A percentile compares a stretch with the other conserved stretches of the same genome.
phyloP scores from a whole-genome alignment of 306 rosid species.

The Sophora flavescens region DNA sequence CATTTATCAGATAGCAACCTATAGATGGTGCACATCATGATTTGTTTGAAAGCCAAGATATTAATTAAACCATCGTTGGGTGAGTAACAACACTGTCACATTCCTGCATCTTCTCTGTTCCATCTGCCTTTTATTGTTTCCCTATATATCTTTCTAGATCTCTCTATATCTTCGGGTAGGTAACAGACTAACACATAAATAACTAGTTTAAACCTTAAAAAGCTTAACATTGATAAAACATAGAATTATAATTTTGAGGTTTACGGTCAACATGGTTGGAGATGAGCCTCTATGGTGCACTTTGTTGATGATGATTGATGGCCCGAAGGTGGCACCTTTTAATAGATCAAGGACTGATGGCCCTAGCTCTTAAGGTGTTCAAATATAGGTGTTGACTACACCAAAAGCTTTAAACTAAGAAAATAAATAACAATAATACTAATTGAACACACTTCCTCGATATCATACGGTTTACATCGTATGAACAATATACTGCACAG shows the following conservation, averaged over 20 bases:
- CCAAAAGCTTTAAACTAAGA: too few species aligned
- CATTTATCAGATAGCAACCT: conserved; percentile 51
- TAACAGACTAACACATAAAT: conserved; percentile 30
- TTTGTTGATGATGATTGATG: conserved; percentile 48
- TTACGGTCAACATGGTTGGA: conserved; percentile 46
- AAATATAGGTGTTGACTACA: too few species aligned
- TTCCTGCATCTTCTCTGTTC: background rate
- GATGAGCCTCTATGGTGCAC: conserved; percentile 36
- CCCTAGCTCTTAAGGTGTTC: too few species aligned
- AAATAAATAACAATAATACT: too few species aligned
- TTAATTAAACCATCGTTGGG: conserved; percentile 60
- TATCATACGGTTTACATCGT: too few species aligned
- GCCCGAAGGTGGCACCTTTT: background rate
- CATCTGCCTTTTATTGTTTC: background rate
- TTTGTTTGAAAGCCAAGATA: conserved; percentile 67
- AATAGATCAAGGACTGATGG: too few species aligned
- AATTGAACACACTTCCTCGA: too few species aligned
- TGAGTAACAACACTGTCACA: conserved; percentile 47
- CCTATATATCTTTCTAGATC: background rate
- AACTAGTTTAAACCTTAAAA: background rate
- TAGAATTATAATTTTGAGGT: background rate
- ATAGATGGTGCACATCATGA: conserved; percentile 51
- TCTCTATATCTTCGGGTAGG: conserved; percentile 36
- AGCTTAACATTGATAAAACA: conserved; percentile 3
- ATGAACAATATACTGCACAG: too few species aligned